Conservation (phyloP, 192 early-diverging fungal species). For the Tieghemiomyces parasiticus region DNA sequence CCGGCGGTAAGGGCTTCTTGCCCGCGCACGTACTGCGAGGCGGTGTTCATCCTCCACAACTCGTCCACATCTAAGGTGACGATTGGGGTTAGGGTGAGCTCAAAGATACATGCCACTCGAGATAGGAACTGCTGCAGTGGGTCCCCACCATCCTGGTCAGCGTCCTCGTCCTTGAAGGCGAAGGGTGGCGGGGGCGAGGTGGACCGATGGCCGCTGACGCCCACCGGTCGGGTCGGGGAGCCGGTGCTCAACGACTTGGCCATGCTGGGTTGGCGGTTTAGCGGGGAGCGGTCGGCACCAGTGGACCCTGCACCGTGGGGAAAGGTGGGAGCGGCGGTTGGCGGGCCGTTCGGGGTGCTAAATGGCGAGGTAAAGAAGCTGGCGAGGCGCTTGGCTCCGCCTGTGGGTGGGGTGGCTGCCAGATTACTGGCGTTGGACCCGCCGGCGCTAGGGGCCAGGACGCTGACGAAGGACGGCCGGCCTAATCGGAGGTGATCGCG, state of each 20-base stretch:
- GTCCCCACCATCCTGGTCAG: background rate
- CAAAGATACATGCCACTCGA: slow-evolving; percentile 33
- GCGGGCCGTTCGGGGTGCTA: background rate
- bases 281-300: too few relatives aligned
- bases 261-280: background rate
- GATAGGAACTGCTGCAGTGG: slow-evolving; percentile 17
- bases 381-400: background rate
- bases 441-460: slow-evolving; percentile 12
- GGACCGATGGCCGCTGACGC: background rate
- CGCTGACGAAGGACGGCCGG: slow-evolving; percentile 16
- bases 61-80: slow-evolving; percentile 32
- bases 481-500: slow-evolving; percentile 26
- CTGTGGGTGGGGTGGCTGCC: slow-evolving; percentile 1
- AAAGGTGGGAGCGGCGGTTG: background rate
- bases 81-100: slow-evolving; percentile 40
- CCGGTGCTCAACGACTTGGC: background rate
- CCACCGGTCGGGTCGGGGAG: background rate
- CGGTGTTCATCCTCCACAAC: slow-evolving; percentile 53
- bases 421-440: slow-evolving; percentile 9
- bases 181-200: background rate
- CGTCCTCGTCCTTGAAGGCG: background rate
- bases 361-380: slow-evolving; percentile 1
- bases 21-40: slow-evolving; percentile 51
- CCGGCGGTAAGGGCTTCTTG: slow-evolving; percentile 42
- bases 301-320: background rate